These are phyloP conservation scores for Euphorbia celastroides DNA, from an alignment of 441 rosid species.

Conservation along the genomic window DNA sequence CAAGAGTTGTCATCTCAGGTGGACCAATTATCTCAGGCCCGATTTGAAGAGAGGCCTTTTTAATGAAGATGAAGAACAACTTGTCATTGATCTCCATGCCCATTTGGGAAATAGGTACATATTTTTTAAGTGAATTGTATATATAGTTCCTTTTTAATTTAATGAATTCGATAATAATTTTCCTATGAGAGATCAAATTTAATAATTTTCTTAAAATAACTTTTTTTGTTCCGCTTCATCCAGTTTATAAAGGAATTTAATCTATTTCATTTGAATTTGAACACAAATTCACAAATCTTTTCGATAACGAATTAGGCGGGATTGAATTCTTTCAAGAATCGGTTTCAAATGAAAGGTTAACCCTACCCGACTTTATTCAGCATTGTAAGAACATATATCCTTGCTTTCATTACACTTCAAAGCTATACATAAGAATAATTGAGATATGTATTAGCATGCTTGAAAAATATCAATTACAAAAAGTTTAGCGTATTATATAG, in stretches of 20 bases:
- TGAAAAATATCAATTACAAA: neutral
- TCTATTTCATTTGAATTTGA: no score
- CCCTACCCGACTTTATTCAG: neutral
- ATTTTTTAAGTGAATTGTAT: no score
- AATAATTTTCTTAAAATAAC: no score
- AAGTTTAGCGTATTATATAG: neutral
- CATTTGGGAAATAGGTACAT: conserved; percentile 78
- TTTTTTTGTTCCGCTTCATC: no score
- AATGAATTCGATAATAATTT: no score
- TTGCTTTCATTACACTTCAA: neutral
- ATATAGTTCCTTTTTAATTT: no score
- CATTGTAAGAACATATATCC: neutral
- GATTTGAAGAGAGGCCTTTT: conserved; percentile 94
- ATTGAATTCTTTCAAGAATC: no score
- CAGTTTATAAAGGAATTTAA: no score
- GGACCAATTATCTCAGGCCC: conserved; percentile 93
- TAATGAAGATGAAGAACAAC: conserved; percentile 70
- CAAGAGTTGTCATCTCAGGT: conserved; percentile 87
- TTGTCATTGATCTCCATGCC: conserved; percentile 92
- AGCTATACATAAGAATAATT: neutral
- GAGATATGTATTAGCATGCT: neutral
- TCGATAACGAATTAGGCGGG: no score
- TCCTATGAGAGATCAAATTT: no score
- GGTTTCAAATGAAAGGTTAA: no score
- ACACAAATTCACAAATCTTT: no score